Evolutionary conservation across 1,284 basidiomycete species (phyloP).

Genomic region (Coniophora puteana): DNA sequence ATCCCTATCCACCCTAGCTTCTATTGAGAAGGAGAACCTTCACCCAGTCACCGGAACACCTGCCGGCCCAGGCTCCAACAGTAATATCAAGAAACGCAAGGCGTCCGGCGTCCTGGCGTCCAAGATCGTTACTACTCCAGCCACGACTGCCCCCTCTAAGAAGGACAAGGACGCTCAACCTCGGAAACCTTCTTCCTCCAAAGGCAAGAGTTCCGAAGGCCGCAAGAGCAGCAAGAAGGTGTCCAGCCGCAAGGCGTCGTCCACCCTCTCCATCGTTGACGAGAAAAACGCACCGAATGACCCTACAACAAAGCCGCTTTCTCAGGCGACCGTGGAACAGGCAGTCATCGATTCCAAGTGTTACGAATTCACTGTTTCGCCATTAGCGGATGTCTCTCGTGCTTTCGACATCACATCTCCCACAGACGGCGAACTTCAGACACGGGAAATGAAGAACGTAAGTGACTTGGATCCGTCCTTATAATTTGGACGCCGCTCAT

Average conservation of each 20-base stretch:
- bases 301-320: conserved; percentile 21
- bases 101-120: conserved; percentile 48
- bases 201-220: conserved; percentile 23
- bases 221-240: conserved; percentile 27
- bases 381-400: conserved; percentile 58
- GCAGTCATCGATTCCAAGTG: conserved; percentile 48
- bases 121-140: conserved; percentile 39
- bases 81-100: conserved; percentile 59
- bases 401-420: conserved; percentile 37
- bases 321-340: conserved; percentile 25
- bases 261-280: conserved; percentile 39
- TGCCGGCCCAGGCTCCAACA: conserved; percentile 32
- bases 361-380: conserved; percentile 60
- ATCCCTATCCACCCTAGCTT: conserved; percentile 30
- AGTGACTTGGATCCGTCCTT: conserved; percentile 10
- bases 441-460: conserved; percentile 27
- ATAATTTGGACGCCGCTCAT: conserved; percentile 15
- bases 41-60: conserved; percentile 68
- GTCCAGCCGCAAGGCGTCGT: conserved; percentile 35
- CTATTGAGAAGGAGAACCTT: conserved; percentile 71
- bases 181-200: conserved; percentile 43
- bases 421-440: conserved; percentile 23
- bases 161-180: conserved; percentile 41
- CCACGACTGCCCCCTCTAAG: conserved; percentile 39
- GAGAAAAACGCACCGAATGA: conserved; percentile 34